Percentiles rank a stretch among this genome's conserved stretches.
Evolutionary conservation across 371 early-diverging fungal species (phyloP).

Genomic region (Saksenaea vasiformis): DNA sequence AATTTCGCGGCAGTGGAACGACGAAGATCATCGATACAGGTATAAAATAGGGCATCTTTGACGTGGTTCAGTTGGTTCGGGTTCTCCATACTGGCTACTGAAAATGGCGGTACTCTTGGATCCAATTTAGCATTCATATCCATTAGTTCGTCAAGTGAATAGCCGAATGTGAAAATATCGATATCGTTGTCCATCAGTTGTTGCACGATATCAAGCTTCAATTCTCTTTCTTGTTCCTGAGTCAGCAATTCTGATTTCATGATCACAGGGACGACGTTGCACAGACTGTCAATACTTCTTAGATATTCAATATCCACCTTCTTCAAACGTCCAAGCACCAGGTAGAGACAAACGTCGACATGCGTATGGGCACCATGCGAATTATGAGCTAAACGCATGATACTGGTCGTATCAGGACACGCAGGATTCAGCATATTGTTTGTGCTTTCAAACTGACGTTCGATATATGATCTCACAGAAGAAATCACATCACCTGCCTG

Average conservation of each 20-base stretch:
- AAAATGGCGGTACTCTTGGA: slow-evolving; percentile 34
- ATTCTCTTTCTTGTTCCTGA: slow-evolving; percentile 53
- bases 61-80: slow-evolving; percentile 26
- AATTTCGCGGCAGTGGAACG: slow-evolving; percentile 57
- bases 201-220: slow-evolving; percentile 55
- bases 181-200: slow-evolving; percentile 51
- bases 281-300: slow-evolving; percentile 57
- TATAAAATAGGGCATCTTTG: slow-evolving; percentile 43
- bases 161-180: slow-evolving; percentile 15
- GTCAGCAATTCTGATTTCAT: slow-evolving; percentile 69
- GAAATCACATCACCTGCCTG: slow-evolving; percentile 39
- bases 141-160: slow-evolving; percentile 7
- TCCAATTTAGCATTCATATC: slow-evolving; percentile 20
- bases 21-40: slow-evolving; percentile 51
- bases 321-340: slow-evolving; percentile 65
- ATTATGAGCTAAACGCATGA: slow-evolving; percentile 32
- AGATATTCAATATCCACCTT: slow-evolving; percentile 78
- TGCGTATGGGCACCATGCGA: slow-evolving; percentile 57
- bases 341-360: slow-evolving; percentile 71
- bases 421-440: slow-evolving; percentile 28
- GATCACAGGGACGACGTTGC: slow-evolving; percentile 67
- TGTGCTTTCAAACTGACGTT: slow-evolving; percentile 39
- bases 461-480: slow-evolving; percentile 32
- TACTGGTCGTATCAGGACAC: slow-evolving; percentile 19
- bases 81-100: slow-evolving; percentile 19